Conservation (phyloP, 1,139 yeast species). For the Lodderomyces metapsilosis region DNA sequence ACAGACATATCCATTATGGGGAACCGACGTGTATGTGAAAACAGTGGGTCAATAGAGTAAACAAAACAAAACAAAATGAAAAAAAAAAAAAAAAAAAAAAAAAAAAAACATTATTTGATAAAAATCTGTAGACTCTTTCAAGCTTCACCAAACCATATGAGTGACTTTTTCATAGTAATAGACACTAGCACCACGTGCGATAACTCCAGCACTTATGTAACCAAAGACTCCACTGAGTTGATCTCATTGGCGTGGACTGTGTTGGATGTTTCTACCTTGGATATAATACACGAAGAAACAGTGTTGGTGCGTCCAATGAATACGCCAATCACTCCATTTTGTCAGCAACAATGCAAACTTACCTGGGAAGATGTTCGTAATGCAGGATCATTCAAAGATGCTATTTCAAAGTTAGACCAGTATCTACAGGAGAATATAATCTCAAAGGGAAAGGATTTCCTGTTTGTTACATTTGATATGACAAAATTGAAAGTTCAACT, state of each 20-base stretch:
- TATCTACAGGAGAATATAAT: conserved; percentile 46
- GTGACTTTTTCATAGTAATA: conserved; percentile 61
- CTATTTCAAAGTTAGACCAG: conserved; percentile 52
- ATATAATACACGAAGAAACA: conserved; percentile 36
- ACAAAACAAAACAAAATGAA: neutral
- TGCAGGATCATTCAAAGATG: conserved; percentile 58
- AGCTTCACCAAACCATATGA: conserved; percentile 29
- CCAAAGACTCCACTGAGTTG: conserved; percentile 64
- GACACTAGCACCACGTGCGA: conserved; percentile 70
- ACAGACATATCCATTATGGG: conserved; percentile 84
- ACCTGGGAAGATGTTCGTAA: conserved; percentile 65
- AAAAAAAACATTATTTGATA: too few species aligned
- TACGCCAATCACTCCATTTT: conserved; percentile 66
- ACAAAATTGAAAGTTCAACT: conserved; percentile 75
- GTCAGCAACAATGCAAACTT: conserved; percentile 51
- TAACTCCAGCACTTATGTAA: conserved; percentile 56
- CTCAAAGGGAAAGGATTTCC: conserved; percentile 50
- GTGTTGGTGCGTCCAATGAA: conserved; percentile 60
- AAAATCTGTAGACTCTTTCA: neutral
- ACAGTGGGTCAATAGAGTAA: conserved; percentile 10
- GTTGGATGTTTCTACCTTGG: conserved; percentile 38
- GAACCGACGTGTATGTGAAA: conserved; percentile 52
- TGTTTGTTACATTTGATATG: conserved; percentile 65
- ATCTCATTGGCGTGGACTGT: conserved; percentile 67
- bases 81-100: neutral